Evolutionary conservation across 768 basidiomycete genomes (phyloP).

Genomic region (Pulveroboletus ravenelii): DNA sequence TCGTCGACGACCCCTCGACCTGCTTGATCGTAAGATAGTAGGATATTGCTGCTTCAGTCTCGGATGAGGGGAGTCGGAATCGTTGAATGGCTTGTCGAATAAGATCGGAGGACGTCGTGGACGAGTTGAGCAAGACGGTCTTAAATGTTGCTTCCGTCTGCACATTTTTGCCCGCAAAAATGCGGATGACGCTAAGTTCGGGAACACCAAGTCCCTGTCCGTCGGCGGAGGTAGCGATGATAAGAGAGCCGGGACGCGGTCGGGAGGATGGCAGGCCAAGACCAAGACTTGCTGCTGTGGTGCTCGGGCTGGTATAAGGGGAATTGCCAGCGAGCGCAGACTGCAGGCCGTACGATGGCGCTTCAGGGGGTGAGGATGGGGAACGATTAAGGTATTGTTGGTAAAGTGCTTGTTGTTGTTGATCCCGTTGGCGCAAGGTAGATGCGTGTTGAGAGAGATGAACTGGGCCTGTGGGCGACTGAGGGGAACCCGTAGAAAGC

Average conservation of each 20-base stretch:
- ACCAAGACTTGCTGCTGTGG: conserved; percentile 38
- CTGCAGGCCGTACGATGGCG: conserved; percentile 72
- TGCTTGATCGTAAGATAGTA: conserved; percentile 95
- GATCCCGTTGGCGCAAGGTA: conserved; percentile 79
- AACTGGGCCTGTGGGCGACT: conserved; percentile 25
- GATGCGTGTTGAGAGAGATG: conserved; percentile 59
- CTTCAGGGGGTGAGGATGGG: conserved; percentile 72
- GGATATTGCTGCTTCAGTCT: conserved; percentile 46
- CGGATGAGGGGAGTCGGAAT: conserved; percentile 70
- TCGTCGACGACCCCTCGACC: conserved; percentile 80
- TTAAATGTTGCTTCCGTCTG: conserved; percentile 98
- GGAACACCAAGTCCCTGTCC: conserved; percentile 62
- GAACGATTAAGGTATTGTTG: conserved; percentile 87
- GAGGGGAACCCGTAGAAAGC: conserved; percentile 23
- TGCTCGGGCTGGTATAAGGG: conserved; percentile 37
- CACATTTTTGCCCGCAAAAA: conserved; percentile 89
- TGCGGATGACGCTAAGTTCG: conserved; percentile 88
- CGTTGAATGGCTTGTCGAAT: conserved; percentile 91
- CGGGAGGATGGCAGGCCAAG: conserved; percentile 49
- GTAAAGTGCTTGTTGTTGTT: conserved; percentile 84
- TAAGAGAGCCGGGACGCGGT: conserved; percentile 73
- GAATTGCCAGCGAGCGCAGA: conserved; percentile 53
- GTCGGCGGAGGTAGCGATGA: conserved; percentile 59
- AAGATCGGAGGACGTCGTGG: conserved; percentile 79
- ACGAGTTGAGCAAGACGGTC: conserved; percentile 87